Conservation (phyloP, 2,329 filamentous ascomycete species). For the Paraphaeosphaeria sporulosa region DNA sequence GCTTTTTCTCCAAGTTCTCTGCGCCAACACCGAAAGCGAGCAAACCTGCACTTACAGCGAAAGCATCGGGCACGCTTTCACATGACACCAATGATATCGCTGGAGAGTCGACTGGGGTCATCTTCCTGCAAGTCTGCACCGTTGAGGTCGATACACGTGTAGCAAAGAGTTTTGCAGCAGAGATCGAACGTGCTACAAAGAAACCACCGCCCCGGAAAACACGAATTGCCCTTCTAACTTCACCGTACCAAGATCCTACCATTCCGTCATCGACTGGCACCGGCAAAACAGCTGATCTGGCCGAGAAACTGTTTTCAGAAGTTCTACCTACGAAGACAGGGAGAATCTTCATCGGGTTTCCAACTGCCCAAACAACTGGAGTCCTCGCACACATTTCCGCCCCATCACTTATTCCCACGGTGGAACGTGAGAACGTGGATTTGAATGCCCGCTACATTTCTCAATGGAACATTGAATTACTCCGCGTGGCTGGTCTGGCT, state of each 20-base stretch:
- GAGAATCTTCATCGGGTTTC: slow-evolving; percentile 95
- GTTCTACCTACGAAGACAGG: slow-evolving; percentile 90
- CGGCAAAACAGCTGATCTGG: slow-evolving; percentile 60
- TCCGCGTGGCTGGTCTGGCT: slow-evolving; percentile 88
- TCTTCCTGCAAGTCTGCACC: slow-evolving; percentile 88
- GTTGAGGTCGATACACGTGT: slow-evolving; percentile 82
- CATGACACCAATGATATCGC: slow-evolving; percentile 69
- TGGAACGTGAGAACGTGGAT: slow-evolving; percentile 96
- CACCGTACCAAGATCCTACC: slow-evolving; percentile 83
- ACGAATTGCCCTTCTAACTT: slow-evolving; percentile 85
- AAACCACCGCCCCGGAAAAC: slow-evolving; percentile 92
- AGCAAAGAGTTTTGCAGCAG: slow-evolving; percentile 74
- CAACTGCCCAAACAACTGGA: slow-evolving; percentile 95
- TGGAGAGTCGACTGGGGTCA: slow-evolving; percentile 74
- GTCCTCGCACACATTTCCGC: slow-evolving; percentile 93
- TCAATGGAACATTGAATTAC: slow-evolving; percentile 93
- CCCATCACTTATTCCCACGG: slow-evolving; percentile 94
- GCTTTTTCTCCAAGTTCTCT: slow-evolving; percentile 51
- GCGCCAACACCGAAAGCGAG: slow-evolving; percentile 27
- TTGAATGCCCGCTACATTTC: slow-evolving; percentile 94
- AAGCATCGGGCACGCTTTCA: not conserved
- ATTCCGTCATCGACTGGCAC: slow-evolving; percentile 66
- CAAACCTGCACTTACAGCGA: slow-evolving; percentile 22
- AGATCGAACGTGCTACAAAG: slow-evolving; percentile 94
- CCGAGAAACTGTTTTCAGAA: slow-evolving; percentile 83